phyloP scores from a whole-genome alignment of 2,329 filamentous ascomycete genomes.

The Colletotrichum trifolii region DNA sequence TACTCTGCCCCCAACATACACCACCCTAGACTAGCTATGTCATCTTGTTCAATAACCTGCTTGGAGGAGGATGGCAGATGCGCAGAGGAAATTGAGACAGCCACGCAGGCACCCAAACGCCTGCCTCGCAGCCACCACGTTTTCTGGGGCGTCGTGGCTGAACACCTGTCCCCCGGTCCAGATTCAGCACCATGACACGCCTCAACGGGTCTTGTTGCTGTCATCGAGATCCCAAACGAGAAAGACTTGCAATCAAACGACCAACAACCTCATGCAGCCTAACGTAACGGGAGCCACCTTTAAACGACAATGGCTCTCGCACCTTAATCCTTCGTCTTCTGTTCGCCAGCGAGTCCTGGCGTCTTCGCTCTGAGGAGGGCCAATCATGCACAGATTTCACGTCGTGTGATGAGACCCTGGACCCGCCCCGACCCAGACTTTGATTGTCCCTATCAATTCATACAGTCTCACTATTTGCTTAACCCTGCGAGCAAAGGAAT shows the following conservation, averaged over 20 bases:
- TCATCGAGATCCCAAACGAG: not conserved
- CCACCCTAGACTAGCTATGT: constrained; percentile 22
- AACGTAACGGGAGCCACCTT: constrained; percentile 27
- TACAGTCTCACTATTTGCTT: not conserved
- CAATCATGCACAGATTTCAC: not conserved
- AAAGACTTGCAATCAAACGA: constrained; percentile 20
- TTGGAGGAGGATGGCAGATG: constrained; percentile 5
- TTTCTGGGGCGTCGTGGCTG: constrained; percentile 18
- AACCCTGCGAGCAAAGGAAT: constrained; percentile 9
- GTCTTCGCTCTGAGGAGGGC: constrained; percentile 2
- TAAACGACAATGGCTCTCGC: constrained; percentile 4
- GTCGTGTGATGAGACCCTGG: constrained; percentile 21
- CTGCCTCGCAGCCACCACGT: constrained; percentile 26
- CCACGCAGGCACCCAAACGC: constrained; percentile 11
- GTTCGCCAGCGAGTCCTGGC: constrained; percentile 5
- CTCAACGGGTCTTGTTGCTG: not conserved
- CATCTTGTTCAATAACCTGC: constrained; percentile 29
- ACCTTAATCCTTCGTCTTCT: constrained; percentile 15
- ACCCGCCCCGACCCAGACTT: not conserved
- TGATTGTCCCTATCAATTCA: too few relatives aligned
- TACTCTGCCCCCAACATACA: not conserved
- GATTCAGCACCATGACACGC: constrained; percentile 33
- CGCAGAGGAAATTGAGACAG: constrained; percentile 20
- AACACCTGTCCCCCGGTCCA: not conserved
- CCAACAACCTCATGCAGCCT: constrained; percentile 12